Percentiles rank a stretch among this genome's conserved stretches.
Conservation (phyloP, 106 monocot genomes). For the Apostasia shenzhenica region DNA sequence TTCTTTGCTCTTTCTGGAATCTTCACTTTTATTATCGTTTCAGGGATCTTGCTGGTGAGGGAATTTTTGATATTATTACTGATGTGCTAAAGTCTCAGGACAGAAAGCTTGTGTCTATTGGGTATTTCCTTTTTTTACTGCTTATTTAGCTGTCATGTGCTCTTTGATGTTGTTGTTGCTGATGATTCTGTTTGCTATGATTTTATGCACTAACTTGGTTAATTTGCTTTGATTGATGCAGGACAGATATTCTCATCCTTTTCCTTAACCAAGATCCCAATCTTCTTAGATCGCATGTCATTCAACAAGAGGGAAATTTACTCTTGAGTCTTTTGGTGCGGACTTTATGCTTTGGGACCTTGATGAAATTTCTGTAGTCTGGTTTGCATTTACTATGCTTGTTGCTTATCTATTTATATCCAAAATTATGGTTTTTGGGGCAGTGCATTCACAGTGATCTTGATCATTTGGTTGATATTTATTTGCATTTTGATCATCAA, state of each 20-base stretch:
- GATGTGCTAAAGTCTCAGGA: slow-evolving; percentile 74
- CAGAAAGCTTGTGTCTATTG: slow-evolving; percentile 74
- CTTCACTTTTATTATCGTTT: neutral
- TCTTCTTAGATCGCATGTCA: slow-evolving; percentile 46
- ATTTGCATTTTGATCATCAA: no score
- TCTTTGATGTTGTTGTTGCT: neutral
- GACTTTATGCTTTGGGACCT: neutral
- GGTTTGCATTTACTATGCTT: no score
- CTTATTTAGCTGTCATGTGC: neutral
- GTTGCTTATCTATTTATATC: no score
- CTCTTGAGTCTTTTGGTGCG: slow-evolving; percentile 57
- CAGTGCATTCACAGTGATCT: no score
- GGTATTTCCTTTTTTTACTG: slow-evolving; percentile 38
- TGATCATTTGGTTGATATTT: no score
- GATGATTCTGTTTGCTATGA: neutral
- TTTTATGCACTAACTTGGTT: neutral
- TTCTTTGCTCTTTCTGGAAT: neutral
- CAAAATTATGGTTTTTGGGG: no score
- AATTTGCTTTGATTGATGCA: slow-evolving; percentile 22
- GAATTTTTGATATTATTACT: slow-evolving; percentile 85
- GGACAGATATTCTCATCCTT: slow-evolving; percentile 61
- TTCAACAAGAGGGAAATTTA: slow-evolving; percentile 51
- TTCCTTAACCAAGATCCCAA: slow-evolving; percentile 64
- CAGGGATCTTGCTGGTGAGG: slow-evolving; percentile 93
- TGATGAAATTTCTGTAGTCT: no score